These are phyloP conservation scores for Phaeosphaeria sp. DNA, from an alignment of 2,329 filamentous ascomycete species.

Conservation along the genomic window DNA sequence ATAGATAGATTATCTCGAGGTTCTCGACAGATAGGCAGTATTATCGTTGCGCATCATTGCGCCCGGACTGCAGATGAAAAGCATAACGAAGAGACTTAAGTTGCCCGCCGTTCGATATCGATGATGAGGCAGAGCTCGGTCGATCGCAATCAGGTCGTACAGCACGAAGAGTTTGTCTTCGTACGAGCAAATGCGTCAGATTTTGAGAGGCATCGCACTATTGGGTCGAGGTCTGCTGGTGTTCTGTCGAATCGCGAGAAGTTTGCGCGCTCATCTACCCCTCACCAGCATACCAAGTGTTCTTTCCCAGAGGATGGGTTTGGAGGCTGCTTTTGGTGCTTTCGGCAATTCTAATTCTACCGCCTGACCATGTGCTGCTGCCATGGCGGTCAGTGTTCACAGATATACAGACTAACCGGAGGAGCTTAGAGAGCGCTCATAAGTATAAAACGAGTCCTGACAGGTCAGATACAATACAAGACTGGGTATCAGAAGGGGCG, in stretches of 20 bases:
- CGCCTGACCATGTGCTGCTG: not conserved
- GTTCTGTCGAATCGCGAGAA: constrained; percentile 4
- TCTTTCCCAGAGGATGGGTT: constrained; percentile 7
- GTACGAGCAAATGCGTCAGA: not conserved
- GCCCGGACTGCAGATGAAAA: not conserved
- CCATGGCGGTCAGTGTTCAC: not conserved
- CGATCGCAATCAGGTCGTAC: not conserved
- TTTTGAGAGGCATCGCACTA: not conserved
- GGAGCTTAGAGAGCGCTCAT: not conserved
- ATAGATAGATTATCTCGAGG: constrained; percentile 8
- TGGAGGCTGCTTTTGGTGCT: constrained; percentile 13
- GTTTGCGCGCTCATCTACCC: constrained; percentile 9
- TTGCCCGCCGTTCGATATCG: not conserved
- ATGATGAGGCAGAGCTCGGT: not conserved
- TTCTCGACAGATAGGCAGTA: constrained; percentile 5
- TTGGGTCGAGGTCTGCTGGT: not conserved
- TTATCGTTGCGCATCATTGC: constrained; percentile 5
- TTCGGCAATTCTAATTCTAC: constrained; percentile 11
- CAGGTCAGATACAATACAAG: not conserved
- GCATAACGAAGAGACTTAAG: not conserved
- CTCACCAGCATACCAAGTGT: constrained; percentile 9
- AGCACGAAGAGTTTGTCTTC: not conserved
- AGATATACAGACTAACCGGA: not conserved
- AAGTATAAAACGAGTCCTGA: not conserved
- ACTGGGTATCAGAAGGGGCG: not conserved